Evolutionary conservation across 2,329 filamentous ascomycete species (phyloP).

Genomic region (Xylaria sp.): DNA sequence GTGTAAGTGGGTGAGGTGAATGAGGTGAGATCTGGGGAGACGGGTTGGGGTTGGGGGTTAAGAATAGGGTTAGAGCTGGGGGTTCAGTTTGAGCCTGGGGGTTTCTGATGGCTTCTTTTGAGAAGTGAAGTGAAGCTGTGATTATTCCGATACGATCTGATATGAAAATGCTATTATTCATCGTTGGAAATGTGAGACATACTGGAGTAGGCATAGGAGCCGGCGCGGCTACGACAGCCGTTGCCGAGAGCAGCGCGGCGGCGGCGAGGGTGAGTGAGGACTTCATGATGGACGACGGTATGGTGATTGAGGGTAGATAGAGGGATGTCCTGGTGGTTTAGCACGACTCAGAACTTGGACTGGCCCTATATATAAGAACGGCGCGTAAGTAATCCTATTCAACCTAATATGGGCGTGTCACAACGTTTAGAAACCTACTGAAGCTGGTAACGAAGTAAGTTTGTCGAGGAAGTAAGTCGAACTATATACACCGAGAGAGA

Average conservation of each 20-base stretch:
- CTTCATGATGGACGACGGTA: slow-evolving; percentile 40
- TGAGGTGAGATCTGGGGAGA: background rate
- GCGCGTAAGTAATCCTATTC: background rate
- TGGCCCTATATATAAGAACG: slow-evolving; percentile 1
- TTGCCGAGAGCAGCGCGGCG: slow-evolving; percentile 42
- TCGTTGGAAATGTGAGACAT: slow-evolving; percentile 5
- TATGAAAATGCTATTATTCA: background rate
- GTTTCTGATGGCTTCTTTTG: background rate
- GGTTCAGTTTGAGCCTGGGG: background rate
- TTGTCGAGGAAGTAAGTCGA: background rate
- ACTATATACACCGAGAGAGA: slow-evolving; percentile 7
- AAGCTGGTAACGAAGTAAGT: background rate
- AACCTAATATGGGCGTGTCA: background rate
- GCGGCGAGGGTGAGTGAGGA: slow-evolving; percentile 41
- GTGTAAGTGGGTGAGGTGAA: background rate
- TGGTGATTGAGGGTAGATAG: background rate
- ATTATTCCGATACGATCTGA: background rate
- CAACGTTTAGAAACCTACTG: slow-evolving; percentile 9
- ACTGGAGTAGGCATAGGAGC: slow-evolving; percentile 46
- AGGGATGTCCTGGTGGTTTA: background rate
- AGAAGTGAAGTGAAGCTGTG: background rate
- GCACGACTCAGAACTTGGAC: background rate
- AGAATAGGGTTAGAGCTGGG: background rate
- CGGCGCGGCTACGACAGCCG: slow-evolving; percentile 43
- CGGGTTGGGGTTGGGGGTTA: background rate